Conservation (phyloP, 805 yeast species). For the Saturnispora besseyi region DNA sequence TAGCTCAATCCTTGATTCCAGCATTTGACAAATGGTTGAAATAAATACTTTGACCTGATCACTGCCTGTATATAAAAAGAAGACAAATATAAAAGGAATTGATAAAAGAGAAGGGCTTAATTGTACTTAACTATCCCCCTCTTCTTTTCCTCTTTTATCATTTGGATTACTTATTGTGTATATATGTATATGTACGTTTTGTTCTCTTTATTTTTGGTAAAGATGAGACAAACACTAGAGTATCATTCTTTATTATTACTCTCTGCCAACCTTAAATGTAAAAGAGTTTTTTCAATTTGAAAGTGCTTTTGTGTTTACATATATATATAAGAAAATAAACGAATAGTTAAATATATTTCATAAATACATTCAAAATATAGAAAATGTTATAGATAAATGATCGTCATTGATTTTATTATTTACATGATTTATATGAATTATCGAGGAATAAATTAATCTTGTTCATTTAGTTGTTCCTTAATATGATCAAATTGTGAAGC, state of each 20-base stretch:
- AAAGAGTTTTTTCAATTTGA: too few species aligned
- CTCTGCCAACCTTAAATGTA: not conserved
- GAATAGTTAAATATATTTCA: too few species aligned
- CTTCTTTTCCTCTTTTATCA: not conserved
- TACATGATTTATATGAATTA: not conserved
- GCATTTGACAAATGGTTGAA: slow-evolving; percentile 71
- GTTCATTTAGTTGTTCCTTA: slow-evolving; percentile 1
- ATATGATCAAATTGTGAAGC: slow-evolving; percentile 5
- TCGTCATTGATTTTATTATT: not conserved
- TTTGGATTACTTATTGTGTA: not conserved
- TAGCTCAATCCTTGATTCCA: slow-evolving; percentile 95
- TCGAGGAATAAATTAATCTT: not conserved
- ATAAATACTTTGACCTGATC: not conserved
- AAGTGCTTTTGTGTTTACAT: too few species aligned
- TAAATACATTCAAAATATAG: too few species aligned
- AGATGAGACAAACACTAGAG: not conserved
- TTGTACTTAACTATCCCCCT: not conserved
- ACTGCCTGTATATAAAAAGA: not conserved
- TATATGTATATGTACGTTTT: not conserved
- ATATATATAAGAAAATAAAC: not conserved
- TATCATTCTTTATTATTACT: not conserved
- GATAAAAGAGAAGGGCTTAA: too few species aligned
- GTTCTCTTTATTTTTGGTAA: not conserved
- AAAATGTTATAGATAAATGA: too few species aligned
- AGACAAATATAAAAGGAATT: not conserved